Evolutionary conservation across 257 asterid genomes (phyloP), one percentile per base, ranked within the genome.

Genomic region (Marsdenia floribunda): DNA sequence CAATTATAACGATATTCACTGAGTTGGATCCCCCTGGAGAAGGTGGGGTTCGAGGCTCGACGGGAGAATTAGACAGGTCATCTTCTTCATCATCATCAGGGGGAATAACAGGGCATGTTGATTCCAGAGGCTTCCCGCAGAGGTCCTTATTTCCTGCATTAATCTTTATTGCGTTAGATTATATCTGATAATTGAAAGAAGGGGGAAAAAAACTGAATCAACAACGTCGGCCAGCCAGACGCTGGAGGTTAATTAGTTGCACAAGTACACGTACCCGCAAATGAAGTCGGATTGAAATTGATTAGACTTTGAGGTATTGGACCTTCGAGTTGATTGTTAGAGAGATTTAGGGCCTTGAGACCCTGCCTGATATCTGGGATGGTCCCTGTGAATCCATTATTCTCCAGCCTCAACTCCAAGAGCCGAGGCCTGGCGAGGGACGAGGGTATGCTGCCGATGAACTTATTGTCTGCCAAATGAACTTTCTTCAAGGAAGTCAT

Each of bases 401-500:
- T 88, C 81, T 88, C 90, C 46, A 93, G 87, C 78, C 86, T 82
- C 81, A 93, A 73, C 76, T 93, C 97, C 3, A 84, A 75, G 21
- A 88, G 86, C 52, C 83, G 84, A 12, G 97, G 90, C 12, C 90
- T 79, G 33, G 86, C 61, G 3, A 93, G 83, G 6, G 98, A 88
- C 2, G 84, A 5, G 7, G 98, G 98, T 71, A 93, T 86, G 15
- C 74, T 81, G 11, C 98, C 98, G 0, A 81, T 80, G 46, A 89
- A 89, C 53, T 75, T 76, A 73, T 93, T 91, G 78, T 91, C 79
- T 3, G 91, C 86, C 82, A 93, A 44, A 63, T 89, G 59, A 57
- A 93, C 82, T 78, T 85, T 90, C 92, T 92, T 94, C 82, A 94
- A 77, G 47, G 89, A 92, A 13, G 78, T 54, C 99, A 94, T 89